Evolutionary conservation across 352 stramenopile genomes (phyloP), one percentile per base, ranked within the genome.

Genomic region (Phytophthora tubulina): DNA sequence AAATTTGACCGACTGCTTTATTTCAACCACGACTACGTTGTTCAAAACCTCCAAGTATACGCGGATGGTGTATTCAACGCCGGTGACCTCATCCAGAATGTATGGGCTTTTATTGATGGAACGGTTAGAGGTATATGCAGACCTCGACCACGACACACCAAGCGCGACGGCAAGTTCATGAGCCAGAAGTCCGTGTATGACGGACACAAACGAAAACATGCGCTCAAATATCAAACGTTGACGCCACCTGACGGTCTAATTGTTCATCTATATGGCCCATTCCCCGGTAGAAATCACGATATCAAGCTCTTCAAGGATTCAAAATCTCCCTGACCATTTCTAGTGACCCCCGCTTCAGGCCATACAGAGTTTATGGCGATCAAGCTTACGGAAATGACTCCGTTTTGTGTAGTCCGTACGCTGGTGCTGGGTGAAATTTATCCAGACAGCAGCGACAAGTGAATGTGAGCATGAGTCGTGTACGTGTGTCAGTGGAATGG

Each of bases 191-290:
- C n/a, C n/a, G n/a, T n/a, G n/a, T n/a, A n/a, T n/a, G n/a, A n/a
- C n/a, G n/a, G n/a, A n/a, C n/a, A n/a, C n/a, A n/a, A n/a, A n/a
- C n/a, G n/a, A n/a, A n/a, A n/a, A n/a, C n/a, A n/a, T n/a, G n/a
- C n/a, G n/a, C n/a, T n/a, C n/a, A n/a, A n/a, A n/a, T n/a, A n/a
- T n/a, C n/a, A n/a, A n/a, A n/a, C n/a, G n/a, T n/a, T n/a, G n/a
- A n/a, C n/a, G n/a, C n/a, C n/a, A n/a, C n/a, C n/a, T 8, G 52
- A 76, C 55, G 67, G 72, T 6, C 36, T 73, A 14, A 73, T 76
- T 33, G n/a, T n/a, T n/a, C n/a, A n/a, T n/a, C n/a, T n/a, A n/a
- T n/a, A n/a, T n/a, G n/a, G n/a, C n/a, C n/a, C n/a, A n/a, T n/a
- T n/a, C n/a, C n/a, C n/a, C n/a, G n/a, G n/a, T n/a, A n/a, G n/a